phyloP scores from a whole-genome alignment of 2,329 filamentous ascomycete genomes.

The Coniochaeta pulveracea region DNA sequence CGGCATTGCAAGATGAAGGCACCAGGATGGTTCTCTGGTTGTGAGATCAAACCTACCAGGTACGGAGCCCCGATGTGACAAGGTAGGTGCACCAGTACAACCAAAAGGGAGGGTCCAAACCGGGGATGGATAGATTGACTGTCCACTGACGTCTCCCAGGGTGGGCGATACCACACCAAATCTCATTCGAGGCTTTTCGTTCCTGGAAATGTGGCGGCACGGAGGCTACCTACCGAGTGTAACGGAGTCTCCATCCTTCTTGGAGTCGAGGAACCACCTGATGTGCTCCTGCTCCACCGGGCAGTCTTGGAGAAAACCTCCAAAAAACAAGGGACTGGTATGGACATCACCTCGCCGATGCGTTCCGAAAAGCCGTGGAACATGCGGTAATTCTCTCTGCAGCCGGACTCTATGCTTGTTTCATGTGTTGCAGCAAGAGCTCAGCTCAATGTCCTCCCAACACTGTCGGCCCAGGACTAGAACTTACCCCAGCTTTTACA shows the following conservation, averaged over 20 bases:
- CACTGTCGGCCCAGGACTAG: too few relatives aligned
- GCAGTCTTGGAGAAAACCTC: too few relatives aligned
- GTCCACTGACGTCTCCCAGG: neutral
- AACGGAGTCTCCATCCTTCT: constrained; percentile 1
- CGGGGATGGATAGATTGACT: constrained; percentile 2
- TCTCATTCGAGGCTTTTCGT: constrained; percentile 1
- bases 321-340: too few relatives aligned
- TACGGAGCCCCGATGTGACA: constrained; percentile 4
- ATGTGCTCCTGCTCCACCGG: too few relatives aligned
- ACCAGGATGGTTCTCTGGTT: neutral
- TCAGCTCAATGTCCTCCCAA: too few relatives aligned
- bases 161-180: neutral
- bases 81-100: neutral
- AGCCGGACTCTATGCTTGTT: too few relatives aligned
- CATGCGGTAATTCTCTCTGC: too few relatives aligned
- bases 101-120: constrained; percentile 1
- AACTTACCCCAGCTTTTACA: too few relatives aligned
- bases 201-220: constrained; percentile 4
- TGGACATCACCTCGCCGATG: neutral
- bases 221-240: constrained; percentile 3
- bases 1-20: neutral
- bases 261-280: too few relatives aligned
- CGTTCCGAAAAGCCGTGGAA: constrained; percentile 3
- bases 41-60: constrained; percentile 1
- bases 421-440: neutral